A percentile compares a stretch with the other conserved stretches of the same genome.
phyloP scores from a whole-genome alignment of 257 asterid genomes.

The Plectranthus barbatus region DNA sequence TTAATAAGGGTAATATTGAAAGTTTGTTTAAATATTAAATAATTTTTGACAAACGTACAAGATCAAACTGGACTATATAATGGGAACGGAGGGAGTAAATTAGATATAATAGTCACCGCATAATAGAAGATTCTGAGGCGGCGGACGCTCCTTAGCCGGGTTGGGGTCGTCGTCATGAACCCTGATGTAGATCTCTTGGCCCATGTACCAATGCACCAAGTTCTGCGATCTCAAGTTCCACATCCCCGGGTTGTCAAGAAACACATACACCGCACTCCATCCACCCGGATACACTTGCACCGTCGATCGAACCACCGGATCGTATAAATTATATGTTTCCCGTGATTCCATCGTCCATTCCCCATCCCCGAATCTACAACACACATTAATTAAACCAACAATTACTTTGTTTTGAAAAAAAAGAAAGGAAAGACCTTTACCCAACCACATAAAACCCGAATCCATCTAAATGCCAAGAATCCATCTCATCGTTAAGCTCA shows the following conservation, averaged over 20 bases:
- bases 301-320: constrained; percentile 40
- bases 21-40: no score
- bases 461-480: constrained; percentile 61
- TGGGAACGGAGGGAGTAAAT: no score
- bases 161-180: constrained; percentile 29
- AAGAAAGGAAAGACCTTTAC: constrained; percentile 14
- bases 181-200: constrained; percentile 33
- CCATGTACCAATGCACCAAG: constrained; percentile 30
- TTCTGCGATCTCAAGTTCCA: constrained; percentile 38
- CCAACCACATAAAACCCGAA: constrained; percentile 48
- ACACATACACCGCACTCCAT: constrained; percentile 27
- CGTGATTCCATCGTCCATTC: constrained; percentile 36
- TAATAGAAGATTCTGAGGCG: constrained; percentile 24
- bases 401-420: no score
- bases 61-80: no score
- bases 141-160: constrained; percentile 35
- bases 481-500: constrained; percentile 29
- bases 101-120: constrained; percentile 16
- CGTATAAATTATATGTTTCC: constrained; percentile 23
- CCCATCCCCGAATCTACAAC: constrained; percentile 36
- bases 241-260: constrained; percentile 32
- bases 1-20: no score
- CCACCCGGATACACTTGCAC: constrained; percentile 32
- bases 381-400: no score
- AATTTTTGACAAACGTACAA: no score